phyloP scores from a whole-genome alignment of 2,329 filamentous ascomycete species.

The Stemphylium lycopersici region DNA sequence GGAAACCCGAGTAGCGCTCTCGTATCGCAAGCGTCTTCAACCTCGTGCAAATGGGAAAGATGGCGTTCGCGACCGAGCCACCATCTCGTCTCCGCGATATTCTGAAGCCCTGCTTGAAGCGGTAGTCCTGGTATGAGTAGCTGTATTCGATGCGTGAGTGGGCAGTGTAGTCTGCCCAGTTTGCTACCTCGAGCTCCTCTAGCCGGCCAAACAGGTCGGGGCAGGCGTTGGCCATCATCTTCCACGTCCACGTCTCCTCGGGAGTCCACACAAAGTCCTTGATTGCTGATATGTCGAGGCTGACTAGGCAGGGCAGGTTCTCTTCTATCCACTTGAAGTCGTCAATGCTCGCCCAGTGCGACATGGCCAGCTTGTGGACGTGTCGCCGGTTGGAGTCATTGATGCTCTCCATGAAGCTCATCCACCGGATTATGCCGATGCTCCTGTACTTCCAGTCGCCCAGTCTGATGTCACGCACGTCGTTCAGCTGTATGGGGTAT shows the following conservation, averaged over 20 bases:
- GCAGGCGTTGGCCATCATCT: constrained; percentile 39
- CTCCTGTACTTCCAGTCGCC: constrained; percentile 43
- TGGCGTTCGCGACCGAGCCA: constrained; percentile 41
- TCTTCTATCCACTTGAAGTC: constrained; percentile 48
- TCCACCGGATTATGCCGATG: constrained; percentile 38
- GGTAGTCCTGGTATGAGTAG: constrained; percentile 47
- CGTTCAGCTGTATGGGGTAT: constrained; percentile 39
- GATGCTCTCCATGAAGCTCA: constrained; percentile 40
- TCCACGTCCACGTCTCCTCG: constrained; percentile 48
- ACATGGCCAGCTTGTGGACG: constrained; percentile 45
- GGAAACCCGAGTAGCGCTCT: constrained; percentile 43
- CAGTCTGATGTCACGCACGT: constrained; percentile 41
- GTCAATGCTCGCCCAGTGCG: constrained; percentile 44
- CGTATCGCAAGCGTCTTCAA: constrained; percentile 44
- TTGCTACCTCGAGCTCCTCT: constrained; percentile 44
- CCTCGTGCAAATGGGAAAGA: constrained; percentile 40
- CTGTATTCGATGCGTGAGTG: constrained; percentile 47
- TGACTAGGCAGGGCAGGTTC: constrained; percentile 42
- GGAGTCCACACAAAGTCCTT: constrained; percentile 49
- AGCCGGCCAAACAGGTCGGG: constrained; percentile 39
- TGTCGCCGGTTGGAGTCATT: constrained; percentile 39
- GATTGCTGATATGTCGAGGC: constrained; percentile 44
- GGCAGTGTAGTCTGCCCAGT: constrained; percentile 47
- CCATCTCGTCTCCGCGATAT: constrained; percentile 44
- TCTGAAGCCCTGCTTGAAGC: constrained; percentile 44